Conservation (phyloP, 208 protist genomes). For the Wallacemonas sp. region DNA sequence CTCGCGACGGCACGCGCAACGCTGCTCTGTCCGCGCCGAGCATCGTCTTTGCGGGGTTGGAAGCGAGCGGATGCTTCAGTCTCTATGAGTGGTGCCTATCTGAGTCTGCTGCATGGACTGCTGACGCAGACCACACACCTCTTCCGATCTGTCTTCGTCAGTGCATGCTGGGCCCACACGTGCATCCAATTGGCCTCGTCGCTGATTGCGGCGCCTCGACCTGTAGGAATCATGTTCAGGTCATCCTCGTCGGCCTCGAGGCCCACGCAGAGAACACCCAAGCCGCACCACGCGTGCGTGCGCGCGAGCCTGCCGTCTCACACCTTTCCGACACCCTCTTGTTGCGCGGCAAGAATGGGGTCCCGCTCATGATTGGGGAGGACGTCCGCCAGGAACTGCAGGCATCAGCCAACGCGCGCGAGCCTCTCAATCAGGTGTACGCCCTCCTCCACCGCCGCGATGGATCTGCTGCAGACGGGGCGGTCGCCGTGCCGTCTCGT, state of each 20-base stretch:
- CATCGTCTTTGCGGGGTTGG: not conserved
- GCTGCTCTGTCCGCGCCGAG: too few species aligned
- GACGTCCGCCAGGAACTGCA: not conserved
- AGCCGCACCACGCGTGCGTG: not conserved
- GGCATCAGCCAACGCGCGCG: not conserved
- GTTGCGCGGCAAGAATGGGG: constrained; percentile 13
- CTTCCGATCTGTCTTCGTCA: not conserved
- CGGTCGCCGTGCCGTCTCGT: not conserved
- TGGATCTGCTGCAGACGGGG: not conserved
- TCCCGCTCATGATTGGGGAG: not conserved
- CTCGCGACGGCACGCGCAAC: not conserved
- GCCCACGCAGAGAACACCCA: not conserved
- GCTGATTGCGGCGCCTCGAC: not conserved
- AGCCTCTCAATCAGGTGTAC: constrained; percentile 11
- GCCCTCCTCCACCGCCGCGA: not conserved
- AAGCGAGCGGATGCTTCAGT: not conserved
- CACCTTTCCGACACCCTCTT: not conserved
- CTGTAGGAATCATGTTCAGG: not conserved
- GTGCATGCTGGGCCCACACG: constrained; percentile 18
- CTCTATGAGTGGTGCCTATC: not conserved
- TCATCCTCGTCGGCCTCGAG: constrained; percentile 4
- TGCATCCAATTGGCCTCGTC: constrained; percentile 1
- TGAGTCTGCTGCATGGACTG: not conserved
- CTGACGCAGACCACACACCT: not conserved
- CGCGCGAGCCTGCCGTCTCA: not conserved